Conservation (phyloP, 2,329 filamentous ascomycete species). For the Aureobasidium musti region DNA sequence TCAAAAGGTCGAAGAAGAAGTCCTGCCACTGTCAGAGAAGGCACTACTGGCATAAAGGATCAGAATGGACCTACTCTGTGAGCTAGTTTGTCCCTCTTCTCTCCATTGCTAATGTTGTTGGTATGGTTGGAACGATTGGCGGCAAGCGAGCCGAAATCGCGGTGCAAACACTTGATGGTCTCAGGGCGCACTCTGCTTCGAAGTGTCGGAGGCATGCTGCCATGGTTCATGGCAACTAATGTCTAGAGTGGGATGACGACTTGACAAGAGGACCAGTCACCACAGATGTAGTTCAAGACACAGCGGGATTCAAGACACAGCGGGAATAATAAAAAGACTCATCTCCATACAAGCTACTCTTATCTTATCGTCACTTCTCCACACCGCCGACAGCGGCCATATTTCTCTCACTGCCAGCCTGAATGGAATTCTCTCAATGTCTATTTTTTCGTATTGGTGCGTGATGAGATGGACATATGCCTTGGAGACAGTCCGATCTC, state of each 20-base stretch:
- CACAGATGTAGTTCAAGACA: not conserved
- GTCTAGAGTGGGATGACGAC: not conserved
- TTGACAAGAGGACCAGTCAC: not conserved
- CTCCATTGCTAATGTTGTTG: not conserved
- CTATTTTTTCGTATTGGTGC: not conserved
- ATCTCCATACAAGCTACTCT: slow-evolving; percentile 1
- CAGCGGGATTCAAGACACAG: not conserved
- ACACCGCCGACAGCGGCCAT: not conserved
- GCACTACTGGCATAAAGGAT: too few species aligned
- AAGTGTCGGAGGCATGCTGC: slow-evolving; percentile 28
- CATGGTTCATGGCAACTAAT: slow-evolving; percentile 20
- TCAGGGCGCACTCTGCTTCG: slow-evolving; percentile 26
- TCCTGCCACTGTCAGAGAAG: slow-evolving; percentile 50
- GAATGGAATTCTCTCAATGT: not conserved
- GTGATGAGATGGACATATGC: too few species aligned
- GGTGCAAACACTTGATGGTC: slow-evolving; percentile 5
- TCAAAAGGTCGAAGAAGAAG: slow-evolving; percentile 81
- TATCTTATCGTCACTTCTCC: slow-evolving; percentile 26
- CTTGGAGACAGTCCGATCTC: not conserved
- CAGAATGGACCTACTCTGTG: slow-evolving; percentile 11
- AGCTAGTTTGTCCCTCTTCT: slow-evolving; percentile 28
- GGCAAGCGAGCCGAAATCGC: slow-evolving; percentile 11
- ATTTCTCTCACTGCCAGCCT: not conserved
- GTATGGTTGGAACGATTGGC: not conserved
- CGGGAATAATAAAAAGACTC: slow-evolving; percentile 20